These are phyloP conservation scores for Pseudocercospora fuligena DNA, from an alignment of 2,329 filamentous ascomycete species.

Conservation along the genomic window DNA sequence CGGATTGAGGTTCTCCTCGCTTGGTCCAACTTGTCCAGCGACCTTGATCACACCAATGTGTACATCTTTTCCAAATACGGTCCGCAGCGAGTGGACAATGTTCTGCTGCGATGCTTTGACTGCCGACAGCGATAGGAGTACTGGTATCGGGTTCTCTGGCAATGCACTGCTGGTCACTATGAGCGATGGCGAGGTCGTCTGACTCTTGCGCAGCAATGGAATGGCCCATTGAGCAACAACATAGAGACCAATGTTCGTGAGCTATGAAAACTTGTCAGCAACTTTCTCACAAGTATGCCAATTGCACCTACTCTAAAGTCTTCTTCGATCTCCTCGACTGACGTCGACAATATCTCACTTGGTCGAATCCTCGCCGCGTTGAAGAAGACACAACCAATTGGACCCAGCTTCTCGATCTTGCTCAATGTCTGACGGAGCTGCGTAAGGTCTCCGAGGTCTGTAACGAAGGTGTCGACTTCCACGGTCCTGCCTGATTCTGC, in stretches of 20 bases:
- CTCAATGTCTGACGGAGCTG: slow-evolving; percentile 18
- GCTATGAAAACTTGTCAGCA: background rate
- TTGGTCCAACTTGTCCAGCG: slow-evolving; percentile 9
- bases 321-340: slow-evolving; percentile 23
- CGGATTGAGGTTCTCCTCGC: slow-evolving; percentile 15
- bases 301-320: slow-evolving; percentile 17
- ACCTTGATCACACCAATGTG: slow-evolving; percentile 22
- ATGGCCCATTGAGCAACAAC: slow-evolving; percentile 22
- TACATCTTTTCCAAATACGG: slow-evolving; percentile 16
- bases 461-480: slow-evolving; percentile 10
- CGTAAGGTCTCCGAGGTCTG: slow-evolving; percentile 17
- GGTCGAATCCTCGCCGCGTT: slow-evolving; percentile 22
- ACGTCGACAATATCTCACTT: slow-evolving; percentile 16
- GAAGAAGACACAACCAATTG: slow-evolving; percentile 22
- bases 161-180: slow-evolving; percentile 21
- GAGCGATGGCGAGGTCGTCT: slow-evolving; percentile 1
- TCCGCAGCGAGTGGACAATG: slow-evolving; percentile 15
- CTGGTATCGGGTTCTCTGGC: slow-evolving; percentile 15
- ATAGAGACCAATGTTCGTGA: slow-evolving; percentile 20
- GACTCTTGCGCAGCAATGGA: slow-evolving; percentile 11
- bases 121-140: slow-evolving; percentile 18
- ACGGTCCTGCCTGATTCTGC: background rate
- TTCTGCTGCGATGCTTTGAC: slow-evolving; percentile 24
- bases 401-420: slow-evolving; percentile 17
- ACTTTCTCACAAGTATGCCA: background rate